Conservation (phyloP, 257 asterid species). For the Nicotiana sylvestris region DNA sequence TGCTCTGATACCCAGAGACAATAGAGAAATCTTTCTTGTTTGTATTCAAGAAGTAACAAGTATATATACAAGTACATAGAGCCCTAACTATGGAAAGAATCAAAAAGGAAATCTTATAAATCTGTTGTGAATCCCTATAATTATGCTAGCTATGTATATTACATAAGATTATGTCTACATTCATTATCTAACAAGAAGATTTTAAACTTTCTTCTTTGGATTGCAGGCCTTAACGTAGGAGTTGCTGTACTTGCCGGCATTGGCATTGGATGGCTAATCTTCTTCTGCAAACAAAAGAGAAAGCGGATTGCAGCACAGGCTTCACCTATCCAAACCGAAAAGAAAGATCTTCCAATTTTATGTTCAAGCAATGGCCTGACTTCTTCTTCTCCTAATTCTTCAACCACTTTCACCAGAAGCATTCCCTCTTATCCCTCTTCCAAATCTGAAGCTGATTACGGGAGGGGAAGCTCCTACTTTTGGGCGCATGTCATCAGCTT, state of each 20-base stretch:
- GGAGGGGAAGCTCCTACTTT: conserved; percentile 45
- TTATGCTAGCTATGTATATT: too few species aligned
- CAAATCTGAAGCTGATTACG: conserved; percentile 42
- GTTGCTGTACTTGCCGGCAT: conserved; percentile 66
- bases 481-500: conserved; percentile 75
- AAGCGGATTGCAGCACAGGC: conserved; percentile 36
- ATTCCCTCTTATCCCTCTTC: conserved; percentile 70
- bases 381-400: conserved; percentile 21
- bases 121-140: too few species aligned
- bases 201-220: conserved; percentile 20
- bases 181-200: not conserved
- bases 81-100: too few species aligned
- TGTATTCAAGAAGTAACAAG: too few species aligned
- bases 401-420: conserved; percentile 46
- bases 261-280: conserved; percentile 50
- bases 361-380: conserved; percentile 36
- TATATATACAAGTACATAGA: too few species aligned
- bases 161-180: too few species aligned
- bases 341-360: conserved; percentile 35
- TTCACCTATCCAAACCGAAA: conserved; percentile 18
- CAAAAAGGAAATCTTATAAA: too few species aligned
- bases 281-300: conserved; percentile 44
- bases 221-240: conserved; percentile 49
- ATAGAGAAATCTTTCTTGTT: too few species aligned
- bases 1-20: too few species aligned